Evolutionary conservation across 371 early-diverging fungal genomes (phyloP).

Genomic region (Apophysomyces elegans): DNA sequence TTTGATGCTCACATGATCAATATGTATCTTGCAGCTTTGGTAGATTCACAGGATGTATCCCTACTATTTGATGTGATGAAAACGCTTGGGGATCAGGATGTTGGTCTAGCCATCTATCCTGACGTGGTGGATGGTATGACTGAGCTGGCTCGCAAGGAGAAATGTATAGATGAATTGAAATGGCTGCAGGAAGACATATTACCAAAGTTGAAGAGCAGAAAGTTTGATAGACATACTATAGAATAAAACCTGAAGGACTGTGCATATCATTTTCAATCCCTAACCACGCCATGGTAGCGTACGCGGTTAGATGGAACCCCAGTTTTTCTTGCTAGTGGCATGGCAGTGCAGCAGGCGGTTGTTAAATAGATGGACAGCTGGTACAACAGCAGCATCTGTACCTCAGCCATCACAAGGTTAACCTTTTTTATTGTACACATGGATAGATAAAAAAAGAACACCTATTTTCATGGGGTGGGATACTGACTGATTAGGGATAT

Average conservation of each 20-base stretch:
- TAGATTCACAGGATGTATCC: conserved; percentile 46
- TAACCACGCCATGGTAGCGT: too few species aligned
- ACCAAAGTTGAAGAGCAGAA: conserved; percentile 1
- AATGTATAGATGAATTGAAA: conserved; percentile 13
- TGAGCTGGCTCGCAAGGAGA: conserved; percentile 7
- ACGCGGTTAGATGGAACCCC: too few species aligned
- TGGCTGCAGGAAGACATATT: conserved; percentile 12
- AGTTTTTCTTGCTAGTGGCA: too few species aligned
- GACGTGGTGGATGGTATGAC: conserved; percentile 2
- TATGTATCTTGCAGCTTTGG: conserved; percentile 35
- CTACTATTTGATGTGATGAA: conserved; percentile 46
- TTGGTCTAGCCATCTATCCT: neutral
- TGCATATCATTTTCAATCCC: too few species aligned
- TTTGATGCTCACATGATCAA: conserved; percentile 48
- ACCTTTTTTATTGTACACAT: too few species aligned
- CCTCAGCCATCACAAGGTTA: too few species aligned
- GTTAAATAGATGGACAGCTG: too few species aligned
- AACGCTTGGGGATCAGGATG: conserved; percentile 29
- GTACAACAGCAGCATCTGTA: too few species aligned
- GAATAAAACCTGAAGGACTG: neutral
- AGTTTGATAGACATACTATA: neutral
- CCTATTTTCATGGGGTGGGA: too few species aligned
- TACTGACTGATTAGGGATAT: too few species aligned
- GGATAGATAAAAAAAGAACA: too few species aligned
- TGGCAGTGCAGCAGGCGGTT: too few species aligned